Percentiles rank a stretch among this genome's conserved stretches.
These are phyloP conservation scores for Podosphaera aphanis DNA, from an alignment of 2,329 filamentous ascomycete species.

Conservation along the genomic window DNA sequence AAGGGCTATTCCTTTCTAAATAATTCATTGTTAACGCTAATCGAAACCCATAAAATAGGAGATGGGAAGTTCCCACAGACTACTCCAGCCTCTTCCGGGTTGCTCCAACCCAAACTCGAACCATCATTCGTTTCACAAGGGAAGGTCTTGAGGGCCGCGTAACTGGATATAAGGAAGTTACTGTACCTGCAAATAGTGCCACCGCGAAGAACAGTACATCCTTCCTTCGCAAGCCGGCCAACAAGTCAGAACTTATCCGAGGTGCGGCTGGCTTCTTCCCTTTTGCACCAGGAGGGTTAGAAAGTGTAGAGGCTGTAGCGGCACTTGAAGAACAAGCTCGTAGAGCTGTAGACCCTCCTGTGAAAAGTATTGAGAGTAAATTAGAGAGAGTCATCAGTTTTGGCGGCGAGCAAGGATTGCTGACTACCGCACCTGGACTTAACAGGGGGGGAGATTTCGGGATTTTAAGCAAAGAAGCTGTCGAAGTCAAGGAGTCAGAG, in stretches of 20 bases:
- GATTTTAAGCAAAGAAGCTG: conserved; percentile 30
- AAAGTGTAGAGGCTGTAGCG: conserved; percentile 65
- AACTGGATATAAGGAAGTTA: conserved; percentile 83
- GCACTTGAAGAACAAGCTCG: conserved; percentile 58
- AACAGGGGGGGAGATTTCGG: conserved; percentile 51
- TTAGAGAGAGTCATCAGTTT: conserved; percentile 77
- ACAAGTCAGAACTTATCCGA: conserved; percentile 71
- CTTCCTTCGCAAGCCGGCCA: conserved; percentile 62
- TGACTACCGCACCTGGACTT: conserved; percentile 67
- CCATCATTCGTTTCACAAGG: conserved; percentile 76
- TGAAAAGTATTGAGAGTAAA: conserved; percentile 24
- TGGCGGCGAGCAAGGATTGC: conserved; percentile 48
- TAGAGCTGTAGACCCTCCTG: conserved; percentile 22
- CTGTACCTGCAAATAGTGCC: conserved; percentile 66
- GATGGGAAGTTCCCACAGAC: conserved; percentile 65
- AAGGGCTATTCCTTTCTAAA: conserved; percentile 10
- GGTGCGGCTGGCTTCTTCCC: conserved; percentile 87
- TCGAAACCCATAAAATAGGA: conserved; percentile 16
- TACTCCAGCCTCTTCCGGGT: conserved; percentile 69
- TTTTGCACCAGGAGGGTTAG: conserved; percentile 74
- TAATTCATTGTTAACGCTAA: conserved; percentile 2
- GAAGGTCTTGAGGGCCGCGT: conserved; percentile 83
- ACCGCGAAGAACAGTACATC: conserved; percentile 93
- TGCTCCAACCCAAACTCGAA: conserved; percentile 76
- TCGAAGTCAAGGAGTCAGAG: conserved; percentile 37